Evolutionary conservation across 371 early-diverging fungal genomes (phyloP).

Genomic region (Coemansia sp.): DNA sequence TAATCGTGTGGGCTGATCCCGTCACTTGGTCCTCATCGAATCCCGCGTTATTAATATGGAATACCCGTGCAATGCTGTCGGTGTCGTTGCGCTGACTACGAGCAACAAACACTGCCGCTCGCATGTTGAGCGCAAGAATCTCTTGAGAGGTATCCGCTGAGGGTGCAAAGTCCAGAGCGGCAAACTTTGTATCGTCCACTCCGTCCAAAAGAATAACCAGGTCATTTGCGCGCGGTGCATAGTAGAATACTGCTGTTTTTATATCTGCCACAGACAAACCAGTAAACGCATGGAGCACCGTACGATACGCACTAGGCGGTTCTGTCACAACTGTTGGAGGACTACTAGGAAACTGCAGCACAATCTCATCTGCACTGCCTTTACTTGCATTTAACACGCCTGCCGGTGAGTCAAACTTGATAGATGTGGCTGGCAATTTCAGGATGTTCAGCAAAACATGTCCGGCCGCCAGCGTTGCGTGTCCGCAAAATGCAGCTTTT

Average conservation of each 20-base stretch:
- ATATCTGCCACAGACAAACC: not conserved
- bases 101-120: constrained; percentile 6
- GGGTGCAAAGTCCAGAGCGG: not conserved
- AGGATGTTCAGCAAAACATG: constrained; percentile 27
- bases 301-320: not conserved
- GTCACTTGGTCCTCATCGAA: constrained; percentile 24
- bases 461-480: constrained; percentile 50
- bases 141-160: not conserved
- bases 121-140: constrained; percentile 1
- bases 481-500: constrained; percentile 47
- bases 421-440: not conserved
- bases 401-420: not conserved
- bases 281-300: not conserved
- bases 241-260: not conserved
- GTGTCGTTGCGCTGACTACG: not conserved
- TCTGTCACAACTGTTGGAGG: not conserved
- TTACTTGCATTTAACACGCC: not conserved
- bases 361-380: not conserved
- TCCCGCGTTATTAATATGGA: not conserved
- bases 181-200: not conserved
- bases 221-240: not conserved
- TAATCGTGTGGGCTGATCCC: constrained; percentile 25
- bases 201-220: not conserved
- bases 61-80: constrained; percentile 23
- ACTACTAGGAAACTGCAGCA: not conserved